Evolutionary conservation across 352 stramenopile genomes (phyloP), one percentile per base, ranked within the genome.

Genomic region (Phytophthora agathidicida): DNA sequence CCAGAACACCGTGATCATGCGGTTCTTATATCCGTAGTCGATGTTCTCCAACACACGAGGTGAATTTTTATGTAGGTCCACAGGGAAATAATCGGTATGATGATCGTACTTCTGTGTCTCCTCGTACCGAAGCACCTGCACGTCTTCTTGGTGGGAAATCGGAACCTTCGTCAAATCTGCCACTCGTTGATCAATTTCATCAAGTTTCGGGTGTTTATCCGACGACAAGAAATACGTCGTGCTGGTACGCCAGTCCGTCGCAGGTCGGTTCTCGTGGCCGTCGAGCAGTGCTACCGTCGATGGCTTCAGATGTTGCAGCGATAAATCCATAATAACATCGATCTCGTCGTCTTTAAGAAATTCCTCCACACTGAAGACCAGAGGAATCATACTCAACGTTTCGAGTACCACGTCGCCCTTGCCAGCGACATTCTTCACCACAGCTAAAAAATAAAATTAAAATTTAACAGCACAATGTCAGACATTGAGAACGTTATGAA

Each of bases 1-100:
- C 80, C 80, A 94, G 47, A 94, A 92, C 10, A 94, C 82, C 1
- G 84, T 93, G 63, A 91, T 91, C 82, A 93, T 90, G 24, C 83
- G 81, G 60, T 93, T 93, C 60, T 88, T 91, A 66, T 77, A 73
- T 9, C 83, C 83, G 28, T 89, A 62, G 10, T 93, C 64, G 33
- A 90, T 87, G 13, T 26, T 73, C 42, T 84, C 23, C 27, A 93
- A 35, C 23, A 91, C 24, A 0, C 66, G 38, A 2, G 65, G 68
- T 10, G 65, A 69, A 28, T 88, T 91, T 39, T 62, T 89, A 63
- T 52, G 57, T 26, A 51, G 48, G 5, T 89, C 68, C 5, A 54
- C 45, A 0, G 75, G 58, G 38, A 93, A 93, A 59, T 87, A 89
- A 65, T 93, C 81, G 13, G 62, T 75, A 53, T 92, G 82, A 27